phyloP scores from a whole-genome alignment of 2,329 filamentous ascomycete genomes.

The Diaporthe ilicicola region DNA sequence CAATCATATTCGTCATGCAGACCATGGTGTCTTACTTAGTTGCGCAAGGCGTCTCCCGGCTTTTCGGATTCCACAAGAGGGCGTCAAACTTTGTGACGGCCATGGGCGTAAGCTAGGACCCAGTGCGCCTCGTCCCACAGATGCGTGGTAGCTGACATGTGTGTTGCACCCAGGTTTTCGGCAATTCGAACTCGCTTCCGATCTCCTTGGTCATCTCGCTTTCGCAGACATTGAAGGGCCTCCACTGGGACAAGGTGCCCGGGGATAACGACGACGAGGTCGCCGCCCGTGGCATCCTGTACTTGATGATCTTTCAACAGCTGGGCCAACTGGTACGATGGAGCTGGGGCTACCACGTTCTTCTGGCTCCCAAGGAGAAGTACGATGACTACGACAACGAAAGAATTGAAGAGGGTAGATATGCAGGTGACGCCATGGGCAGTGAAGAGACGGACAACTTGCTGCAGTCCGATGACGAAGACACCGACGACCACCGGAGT shows the following conservation, averaged over 20 bases:
- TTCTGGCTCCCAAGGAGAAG: conserved; percentile 84
- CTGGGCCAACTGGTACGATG: conserved; percentile 93
- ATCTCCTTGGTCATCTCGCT: conserved; percentile 96
- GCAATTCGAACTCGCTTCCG: conserved; percentile 96
- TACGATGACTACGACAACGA: conserved; percentile 71
- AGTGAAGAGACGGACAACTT: conserved; percentile 56
- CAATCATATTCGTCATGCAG: conserved; percentile 91
- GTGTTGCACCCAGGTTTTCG: conserved; percentile 72
- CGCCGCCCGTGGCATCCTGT: conserved; percentile 90
- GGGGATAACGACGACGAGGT: conserved; percentile 97
- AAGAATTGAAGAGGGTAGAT: conserved; percentile 65
- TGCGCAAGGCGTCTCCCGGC: conserved; percentile 73
- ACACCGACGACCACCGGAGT: conserved; percentile 45
- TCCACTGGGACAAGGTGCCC: conserved; percentile 92
- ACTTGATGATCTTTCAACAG: conserved; percentile 97
- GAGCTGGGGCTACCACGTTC: conserved; percentile 97
- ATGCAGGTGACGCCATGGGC: conserved; percentile 55
- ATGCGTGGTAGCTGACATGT: conserved; percentile 26
- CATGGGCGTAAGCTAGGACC: conserved; percentile 70
- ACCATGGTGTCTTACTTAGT: conserved; percentile 86
- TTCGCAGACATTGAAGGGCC: conserved; percentile 87
- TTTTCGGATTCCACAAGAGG: conserved; percentile 83
- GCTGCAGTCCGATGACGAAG: conserved; percentile 54
- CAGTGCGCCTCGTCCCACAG: neutral
- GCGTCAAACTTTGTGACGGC: conserved; percentile 94